A percentile compares a stretch with the other conserved stretches of the same genome.
phyloP scores from a whole-genome alignment of 2,329 filamentous ascomycete genomes.

The Colletotrichum salicis region DNA sequence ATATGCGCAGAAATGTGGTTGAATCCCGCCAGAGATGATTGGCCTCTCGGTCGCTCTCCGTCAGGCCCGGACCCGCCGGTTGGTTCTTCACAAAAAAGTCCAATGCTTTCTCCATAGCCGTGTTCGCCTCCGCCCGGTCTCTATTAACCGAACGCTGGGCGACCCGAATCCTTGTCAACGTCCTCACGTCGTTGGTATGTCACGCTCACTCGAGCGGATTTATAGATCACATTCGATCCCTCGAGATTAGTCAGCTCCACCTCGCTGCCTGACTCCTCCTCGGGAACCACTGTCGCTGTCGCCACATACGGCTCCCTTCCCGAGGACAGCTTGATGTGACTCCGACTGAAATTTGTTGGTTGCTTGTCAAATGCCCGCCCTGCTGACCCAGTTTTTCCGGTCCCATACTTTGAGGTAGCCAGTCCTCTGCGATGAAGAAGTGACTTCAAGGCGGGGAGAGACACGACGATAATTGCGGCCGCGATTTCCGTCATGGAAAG shows the following conservation, averaged over 20 bases:
- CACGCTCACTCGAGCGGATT: constrained; percentile 38
- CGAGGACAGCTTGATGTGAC: constrained; percentile 38
- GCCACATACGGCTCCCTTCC: constrained; percentile 35
- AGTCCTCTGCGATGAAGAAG: constrained; percentile 36
- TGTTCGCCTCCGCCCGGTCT: background rate
- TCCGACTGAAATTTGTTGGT: constrained; percentile 14
- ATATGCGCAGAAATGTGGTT: constrained; percentile 6
- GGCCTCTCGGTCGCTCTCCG: constrained; percentile 8
- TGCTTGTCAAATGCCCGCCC: constrained; percentile 23
- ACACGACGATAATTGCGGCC: constrained; percentile 39
- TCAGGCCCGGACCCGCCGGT: background rate
- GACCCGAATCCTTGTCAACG: background rate
- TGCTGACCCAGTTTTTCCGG: constrained; percentile 20
- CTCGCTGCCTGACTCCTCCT: constrained; percentile 36
- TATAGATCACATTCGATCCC: constrained; percentile 36
- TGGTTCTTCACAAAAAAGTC: background rate
- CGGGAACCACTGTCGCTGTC: constrained; percentile 28
- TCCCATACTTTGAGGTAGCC: constrained; percentile 23
- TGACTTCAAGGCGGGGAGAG: constrained; percentile 37
- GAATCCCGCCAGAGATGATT: background rate
- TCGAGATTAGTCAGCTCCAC: constrained; percentile 36
- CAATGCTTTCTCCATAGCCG: background rate
- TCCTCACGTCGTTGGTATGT: constrained; percentile 36
- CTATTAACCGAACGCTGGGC: background rate
- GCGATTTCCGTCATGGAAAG: constrained; percentile 38